Evolutionary conservation across 2,329 filamentous ascomycete genomes (phyloP), one percentile per base, ranked within the genome.

Genomic region (Teratosphaeria viscida): DNA sequence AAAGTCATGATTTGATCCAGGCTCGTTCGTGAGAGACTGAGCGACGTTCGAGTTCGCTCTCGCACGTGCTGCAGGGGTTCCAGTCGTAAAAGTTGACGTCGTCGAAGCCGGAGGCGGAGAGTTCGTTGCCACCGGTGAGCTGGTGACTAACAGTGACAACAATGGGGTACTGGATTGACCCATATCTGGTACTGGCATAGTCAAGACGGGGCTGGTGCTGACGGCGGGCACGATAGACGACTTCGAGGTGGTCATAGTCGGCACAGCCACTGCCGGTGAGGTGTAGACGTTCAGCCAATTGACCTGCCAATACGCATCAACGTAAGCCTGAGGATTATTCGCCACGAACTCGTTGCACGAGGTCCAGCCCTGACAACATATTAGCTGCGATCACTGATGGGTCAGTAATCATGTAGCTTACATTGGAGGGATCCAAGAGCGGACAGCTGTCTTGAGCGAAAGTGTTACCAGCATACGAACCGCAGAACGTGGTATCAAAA

Each of bases 271-370:
- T 16, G 59, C 49, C 5, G 47, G 43, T 5, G 59, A 56, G 61
- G 61, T 74, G 60, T 73, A 76, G 2, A 77, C 69, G 19, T 68
- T 66, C 55, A 76, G 64, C 49, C 69, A 75, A 37, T 73, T 73
- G 58, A 77, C 71, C 27, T 70, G 68, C 74, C 73, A 77, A 63
- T 75, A 77, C 1, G 73, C 65, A 4, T 72, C 64, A n/a, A 63
- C 66, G 56, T 72, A 73, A 6, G 65, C 65, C 10, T 69, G 60
- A 60, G 69, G 68, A 57, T 71, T 70, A 37, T 60, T 62, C 39
- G 65, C 69, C 7, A 72, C 70, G 54, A 62, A 72, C 16, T 64
- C 60, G 19, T 66, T 66, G 61, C 71, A 73, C 6, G 68, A 70
- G 16, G 62, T 63, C 63, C 70, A 68, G 47, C 57, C 59, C 61